Evolutionary conservation across 1,284 basidiomycete genomes (phyloP), one percentile per base, ranked within the genome.

Genomic region (Naganishia sp.): DNA sequence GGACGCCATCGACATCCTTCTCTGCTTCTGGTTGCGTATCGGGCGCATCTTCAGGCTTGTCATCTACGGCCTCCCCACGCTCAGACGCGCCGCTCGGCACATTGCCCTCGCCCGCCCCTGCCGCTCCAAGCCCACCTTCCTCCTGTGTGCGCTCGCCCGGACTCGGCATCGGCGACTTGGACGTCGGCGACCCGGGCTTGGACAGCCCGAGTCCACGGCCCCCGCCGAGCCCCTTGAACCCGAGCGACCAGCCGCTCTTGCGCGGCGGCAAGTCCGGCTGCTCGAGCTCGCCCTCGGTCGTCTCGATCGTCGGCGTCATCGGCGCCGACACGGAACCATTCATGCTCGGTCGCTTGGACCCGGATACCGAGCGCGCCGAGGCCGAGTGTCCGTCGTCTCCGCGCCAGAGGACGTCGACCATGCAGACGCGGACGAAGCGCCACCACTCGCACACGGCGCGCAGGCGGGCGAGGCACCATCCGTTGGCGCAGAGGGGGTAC

Each of bases 371-470:
- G 10, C 68, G 66, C 16, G 72, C 68, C 42, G 68, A 73, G 28
- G 28, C 28, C 9, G 78, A 76, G 10, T 56, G 50, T 75, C 78
- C 73, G 69, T 79, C 80, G 68, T 89, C 90, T 71, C 94, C 92
- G 67, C 91, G 86, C 89, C 94, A 92, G 2, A 96, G 81, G 64
- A 87, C 88, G 68, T 92, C 89, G 36, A 95, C 83, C 66, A 96
- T 83, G 18, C 88, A 86, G 1, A 85, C 87, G 36, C 92, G 86
- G 46, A 96, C 85, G 75, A 92, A 96, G 23, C 89, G 87, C 92
- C 94, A 96, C 28, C 96, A 82, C 11, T 89, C 89, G 77, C 93
- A 95, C 21, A 92, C 92, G n/a, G 88, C 85, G 13, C 93, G 85
- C 21, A 96, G 81, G n/a, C 77, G 70, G 60, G 77, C 77, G 21